Conservation (phyloP, 495 filamentous ascomycete species). For the Penicillium riverlandense region DNA sequence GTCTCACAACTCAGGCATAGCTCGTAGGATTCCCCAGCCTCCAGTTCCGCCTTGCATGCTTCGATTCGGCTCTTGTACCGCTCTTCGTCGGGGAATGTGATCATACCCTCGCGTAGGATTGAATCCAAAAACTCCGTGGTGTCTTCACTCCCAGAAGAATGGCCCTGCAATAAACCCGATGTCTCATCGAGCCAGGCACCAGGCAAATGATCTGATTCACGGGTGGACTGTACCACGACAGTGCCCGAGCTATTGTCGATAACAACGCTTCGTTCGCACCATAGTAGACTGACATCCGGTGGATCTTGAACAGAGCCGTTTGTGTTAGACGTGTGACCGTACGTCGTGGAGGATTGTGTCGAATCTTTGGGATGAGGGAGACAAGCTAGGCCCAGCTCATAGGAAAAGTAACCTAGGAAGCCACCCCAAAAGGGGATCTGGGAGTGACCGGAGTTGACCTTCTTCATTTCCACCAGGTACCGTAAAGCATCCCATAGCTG, state of each 20-base stretch:
- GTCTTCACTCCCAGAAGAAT: background rate
- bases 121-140: slow-evolving; percentile 23
- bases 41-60: slow-evolving; percentile 64
- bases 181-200: slow-evolving; percentile 34
- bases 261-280: slow-evolving; percentile 73
- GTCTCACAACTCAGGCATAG: slow-evolving; percentile 81
- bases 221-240: slow-evolving; percentile 57
- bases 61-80: slow-evolving; percentile 59
- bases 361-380: slow-evolving; percentile 27
- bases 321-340: background rate
- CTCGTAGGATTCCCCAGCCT: slow-evolving; percentile 84
- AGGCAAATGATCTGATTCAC: slow-evolving; percentile 27
- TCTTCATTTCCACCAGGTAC: slow-evolving; percentile 48
- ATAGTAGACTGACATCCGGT: slow-evolving; percentile 70
- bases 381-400: slow-evolving; percentile 68
- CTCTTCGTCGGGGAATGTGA: slow-evolving; percentile 40
- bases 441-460: slow-evolving; percentile 30
- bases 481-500: slow-evolving; percentile 37
- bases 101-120: slow-evolving; percentile 21
- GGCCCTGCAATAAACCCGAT: slow-evolving; percentile 12
- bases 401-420: slow-evolving; percentile 83
- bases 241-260: slow-evolving; percentile 60
- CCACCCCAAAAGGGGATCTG: slow-evolving; percentile 75
- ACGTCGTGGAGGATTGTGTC: background rate
- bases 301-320: slow-evolving; percentile 27